phyloP scores from a whole-genome alignment of 495 filamentous ascomycete species.

The Cercophora sp. region DNA sequence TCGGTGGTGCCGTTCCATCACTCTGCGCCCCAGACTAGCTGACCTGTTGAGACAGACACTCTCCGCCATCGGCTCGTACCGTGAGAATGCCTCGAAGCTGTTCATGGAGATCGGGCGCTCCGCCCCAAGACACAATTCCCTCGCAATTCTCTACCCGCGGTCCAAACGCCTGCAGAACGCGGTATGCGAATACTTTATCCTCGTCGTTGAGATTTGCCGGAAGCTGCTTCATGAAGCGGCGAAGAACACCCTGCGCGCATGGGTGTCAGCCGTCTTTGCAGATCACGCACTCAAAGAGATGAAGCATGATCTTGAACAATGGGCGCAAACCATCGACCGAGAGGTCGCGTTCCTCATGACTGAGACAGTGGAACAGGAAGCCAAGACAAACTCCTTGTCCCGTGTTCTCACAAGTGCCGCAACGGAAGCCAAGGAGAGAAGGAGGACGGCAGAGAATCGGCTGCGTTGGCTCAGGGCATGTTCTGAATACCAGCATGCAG shows the following conservation, averaged over 20 bases:
- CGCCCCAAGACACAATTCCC: conserved; percentile 39
- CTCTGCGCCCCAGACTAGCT: conserved; percentile 15
- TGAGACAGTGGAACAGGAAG: conserved; percentile 33
- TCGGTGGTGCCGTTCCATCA: conserved; percentile 20
- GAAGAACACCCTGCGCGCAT: conserved; percentile 32
- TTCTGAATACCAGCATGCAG: conserved; percentile 35
- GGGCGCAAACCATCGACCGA: conserved; percentile 37
- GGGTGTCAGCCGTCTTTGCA: conserved; percentile 28
- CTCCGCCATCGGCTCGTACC: conserved; percentile 28
- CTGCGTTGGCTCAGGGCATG: conserved; percentile 33
- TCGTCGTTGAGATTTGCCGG: conserved; percentile 38
- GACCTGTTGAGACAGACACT: conserved; percentile 18
- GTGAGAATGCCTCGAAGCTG: conserved; percentile 39
- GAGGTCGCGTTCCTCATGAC: conserved; percentile 32
- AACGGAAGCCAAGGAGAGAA: conserved; percentile 24
- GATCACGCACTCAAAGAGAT: conserved; percentile 30
- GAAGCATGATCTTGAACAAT: conserved; percentile 33
- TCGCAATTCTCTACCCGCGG: conserved; percentile 39
- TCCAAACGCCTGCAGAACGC: conserved; percentile 35
- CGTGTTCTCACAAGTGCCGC: conserved; percentile 15
- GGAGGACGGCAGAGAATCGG: conserved; percentile 16
- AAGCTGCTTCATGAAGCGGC: conserved; percentile 31
- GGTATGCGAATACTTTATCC: conserved; percentile 43
- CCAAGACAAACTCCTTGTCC: conserved; percentile 23
- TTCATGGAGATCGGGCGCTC: conserved; percentile 39